These are phyloP conservation scores for Leptomonas seymouri DNA, from an alignment of 208 protist species.

Conservation along the genomic window DNA sequence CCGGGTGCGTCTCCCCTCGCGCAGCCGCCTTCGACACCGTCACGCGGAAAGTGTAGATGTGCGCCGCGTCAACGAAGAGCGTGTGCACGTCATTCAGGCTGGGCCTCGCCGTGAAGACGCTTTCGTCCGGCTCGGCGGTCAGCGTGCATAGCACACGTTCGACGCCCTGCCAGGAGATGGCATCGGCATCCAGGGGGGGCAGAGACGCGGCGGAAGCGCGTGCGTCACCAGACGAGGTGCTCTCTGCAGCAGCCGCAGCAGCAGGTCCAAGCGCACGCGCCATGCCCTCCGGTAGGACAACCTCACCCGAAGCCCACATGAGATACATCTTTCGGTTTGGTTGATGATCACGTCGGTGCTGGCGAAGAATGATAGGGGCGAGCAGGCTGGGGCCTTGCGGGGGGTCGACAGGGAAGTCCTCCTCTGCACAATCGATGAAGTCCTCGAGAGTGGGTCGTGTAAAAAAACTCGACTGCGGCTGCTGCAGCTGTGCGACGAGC, in stretches of 20 bases:
- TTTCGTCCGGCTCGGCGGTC: slow-evolving; percentile 49
- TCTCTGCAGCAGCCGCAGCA: neutral
- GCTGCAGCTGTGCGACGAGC: slow-evolving; percentile 32
- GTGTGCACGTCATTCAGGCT: slow-evolving; percentile 70
- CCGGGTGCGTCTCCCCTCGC: neutral
- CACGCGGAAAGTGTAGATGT: slow-evolving; percentile 76
- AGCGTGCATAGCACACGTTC: slow-evolving; percentile 82
- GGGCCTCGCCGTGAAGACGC: slow-evolving; percentile 67
- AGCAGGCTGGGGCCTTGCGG: slow-evolving; percentile 61
- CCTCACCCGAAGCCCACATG: slow-evolving; percentile 65
- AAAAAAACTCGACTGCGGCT: slow-evolving; percentile 44
- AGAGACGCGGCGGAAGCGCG: neutral
- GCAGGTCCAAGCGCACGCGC: neutral
- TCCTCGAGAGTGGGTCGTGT: slow-evolving; percentile 71
- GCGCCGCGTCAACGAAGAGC: slow-evolving; percentile 63
- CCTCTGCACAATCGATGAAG: slow-evolving; percentile 62
- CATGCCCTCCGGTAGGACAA: slow-evolving; percentile 11
- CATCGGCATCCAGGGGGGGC: slow-evolving; percentile 3
- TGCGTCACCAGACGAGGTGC: neutral
- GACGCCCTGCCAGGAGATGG: slow-evolving; percentile 49
- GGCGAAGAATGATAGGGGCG: slow-evolving; percentile 57
- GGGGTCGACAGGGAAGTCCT: slow-evolving; percentile 64
- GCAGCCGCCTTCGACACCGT: slow-evolving; percentile 24
- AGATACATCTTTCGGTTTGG: slow-evolving; percentile 71
- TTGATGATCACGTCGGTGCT: slow-evolving; percentile 65